Evolutionary conservation across 2,329 filamentous ascomycete species (phyloP), one percentile per base, ranked within the genome.

Genomic region (Thelonectria discophora): DNA sequence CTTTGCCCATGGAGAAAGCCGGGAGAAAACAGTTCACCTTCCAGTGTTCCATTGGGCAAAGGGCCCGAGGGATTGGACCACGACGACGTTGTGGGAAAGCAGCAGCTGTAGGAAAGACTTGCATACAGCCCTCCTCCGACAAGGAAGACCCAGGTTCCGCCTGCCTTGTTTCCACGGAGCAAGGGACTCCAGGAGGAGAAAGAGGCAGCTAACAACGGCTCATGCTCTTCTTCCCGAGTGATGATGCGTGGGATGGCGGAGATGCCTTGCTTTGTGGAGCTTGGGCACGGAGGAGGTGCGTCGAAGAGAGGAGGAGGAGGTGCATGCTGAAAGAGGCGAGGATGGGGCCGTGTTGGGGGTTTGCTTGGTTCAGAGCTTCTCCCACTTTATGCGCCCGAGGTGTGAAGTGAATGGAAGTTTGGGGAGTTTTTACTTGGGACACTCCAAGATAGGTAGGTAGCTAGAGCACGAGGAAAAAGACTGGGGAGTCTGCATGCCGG

Each of bases 121-220:
- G 53, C 53, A 61, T 53, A 2, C 21, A 7, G 5, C 7, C 27
- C 27, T 7, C 10, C 3, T 12, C 34, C 43, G 27, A 48, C 58
- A 48, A 42, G 53, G 53, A 47, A 39, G 4, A 52, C n/a, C 53
- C 48, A 49, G 34, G 42, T 8, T 30, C 47, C 11, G 21, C 48
- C n/a, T 52, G 46, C 42, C 21, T 53, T 61, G 52, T 45, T 56
- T 43, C 12, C 40, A 53, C 49, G 53, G 58, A 61, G 48, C 5
- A 48, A 56, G 53, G 47, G 34, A 55, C n/a, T n/a, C n/a, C n/a
- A 8, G 27, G 27, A 34, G 32, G 12, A 57, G 17, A 18, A 34
- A 42, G 12, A 57, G 17, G 27, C 34, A 56, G 40, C 53, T 53
- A 53, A 42, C 10, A 43, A 57, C 48, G 53, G 53, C 37, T 47